Evolutionary conservation across 2,329 filamentous ascomycete species (phyloP), one percentile per base, ranked within the genome.

Genomic region (Tetracladium maxilliforme): DNA sequence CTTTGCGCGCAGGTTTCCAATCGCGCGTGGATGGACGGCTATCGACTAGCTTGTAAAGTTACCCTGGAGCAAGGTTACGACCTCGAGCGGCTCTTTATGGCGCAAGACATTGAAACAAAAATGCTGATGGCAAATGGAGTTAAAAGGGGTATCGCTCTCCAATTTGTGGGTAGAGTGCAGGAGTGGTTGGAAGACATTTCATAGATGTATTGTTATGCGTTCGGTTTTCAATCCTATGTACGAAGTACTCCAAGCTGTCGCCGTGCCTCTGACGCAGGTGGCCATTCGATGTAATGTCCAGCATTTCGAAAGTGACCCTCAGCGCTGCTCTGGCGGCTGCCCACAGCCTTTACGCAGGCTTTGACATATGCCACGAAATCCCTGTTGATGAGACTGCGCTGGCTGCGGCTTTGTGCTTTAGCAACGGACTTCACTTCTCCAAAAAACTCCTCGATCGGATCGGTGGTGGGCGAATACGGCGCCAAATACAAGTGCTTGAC

Each of bases 371-470:
- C n/a, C 9, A 15, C 14, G 25, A 31, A 31, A 15, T 20, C 20
- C 25, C 14, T 19, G 5, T 24, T 20, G 19, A 27, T 24, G 15
- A 24, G 17, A n/a, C 27, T 20, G 24, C 35, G 27, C 21, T 31
- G 36, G 9, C 23, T 18, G 10, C 23, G 27, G 38, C 29, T 42
- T 25, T 36, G 33, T n/a, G 23, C 20, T 19, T 37, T 38, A 14
- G 40, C 40, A 30, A 43, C 41, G 19, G 29, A 32, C 30, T 42
- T 42, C 16, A 35, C 25, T 25, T 38, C 36, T 4, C 30, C 36
- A 24, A 42, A 39, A 18, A 37, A 38, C 28, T 41, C 39, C 22
- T 42, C 31, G 25, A 41, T 40, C n/a, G 30, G 39, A 32, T 42
- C 38, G 21, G 37, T 15, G 30, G 37, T 31, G 10, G 30, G 36